Conservation (phyloP, 108 stramenopile genomes). For the Pseudonitzschia delicatissima region DNA sequence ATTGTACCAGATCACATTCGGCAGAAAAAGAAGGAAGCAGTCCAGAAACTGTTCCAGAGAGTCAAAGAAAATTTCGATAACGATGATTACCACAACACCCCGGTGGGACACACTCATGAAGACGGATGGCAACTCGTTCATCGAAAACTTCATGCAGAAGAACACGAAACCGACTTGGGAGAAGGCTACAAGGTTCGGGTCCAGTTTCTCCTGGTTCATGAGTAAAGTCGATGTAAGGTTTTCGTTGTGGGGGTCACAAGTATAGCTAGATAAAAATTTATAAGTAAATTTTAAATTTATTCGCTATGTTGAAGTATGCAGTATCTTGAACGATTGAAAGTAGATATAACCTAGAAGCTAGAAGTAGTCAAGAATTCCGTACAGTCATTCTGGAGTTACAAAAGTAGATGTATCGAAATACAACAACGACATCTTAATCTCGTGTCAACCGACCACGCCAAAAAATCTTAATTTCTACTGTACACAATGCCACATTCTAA, state of each 20-base stretch:
- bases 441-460: too few species aligned
- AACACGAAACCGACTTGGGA: slow-evolving; percentile 39
- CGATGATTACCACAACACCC: not conserved
- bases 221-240: not conserved
- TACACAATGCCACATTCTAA: too few species aligned
- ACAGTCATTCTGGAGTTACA: too few species aligned
- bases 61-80: not conserved
- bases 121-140: slow-evolving; percentile 46
- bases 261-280: not conserved
- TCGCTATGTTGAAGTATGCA: too few species aligned
- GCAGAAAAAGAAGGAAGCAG: not conserved
- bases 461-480: too few species aligned
- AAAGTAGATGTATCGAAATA: too few species aligned
- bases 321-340: too few species aligned
- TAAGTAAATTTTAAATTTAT: not conserved
- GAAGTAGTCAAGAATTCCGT: not conserved
- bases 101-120: slow-evolving; percentile 2
- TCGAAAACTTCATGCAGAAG: slow-evolving; percentile 27
- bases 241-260: too few species aligned
- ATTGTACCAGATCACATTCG: not conserved
- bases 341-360: too few species aligned
- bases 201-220: slow-evolving; percentile 26
- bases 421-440: too few species aligned
- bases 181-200: slow-evolving; percentile 36
- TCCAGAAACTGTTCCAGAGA: not conserved